Percentiles rank a stretch among this genome's conserved stretches.
Conservation (phyloP, 2,329 filamentous ascomycete species). For the Colletotrichum lindemuthianum region DNA sequence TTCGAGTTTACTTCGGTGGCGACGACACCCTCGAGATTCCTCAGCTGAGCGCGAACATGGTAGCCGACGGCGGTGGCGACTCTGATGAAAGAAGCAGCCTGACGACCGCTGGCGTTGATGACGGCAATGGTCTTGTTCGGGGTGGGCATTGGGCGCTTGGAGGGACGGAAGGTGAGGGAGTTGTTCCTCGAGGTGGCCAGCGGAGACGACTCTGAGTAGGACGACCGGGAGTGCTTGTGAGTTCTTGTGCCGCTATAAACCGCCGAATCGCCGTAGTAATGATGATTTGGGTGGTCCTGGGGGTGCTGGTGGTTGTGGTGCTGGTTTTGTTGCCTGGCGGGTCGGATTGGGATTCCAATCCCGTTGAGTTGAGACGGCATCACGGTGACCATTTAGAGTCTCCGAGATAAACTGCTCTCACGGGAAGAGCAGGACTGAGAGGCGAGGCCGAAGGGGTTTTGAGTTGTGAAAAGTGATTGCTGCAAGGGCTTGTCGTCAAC, state of each 20-base stretch:
- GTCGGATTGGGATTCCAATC: slow-evolving; percentile 46
- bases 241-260: slow-evolving; percentile 45
- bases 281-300: slow-evolving; percentile 30
- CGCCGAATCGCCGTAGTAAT: slow-evolving; percentile 36
- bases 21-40: slow-evolving; percentile 86
- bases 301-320: slow-evolving; percentile 22
- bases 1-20: slow-evolving; percentile 85
- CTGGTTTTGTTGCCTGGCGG: slow-evolving; percentile 43
- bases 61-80: slow-evolving; percentile 95
- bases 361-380: slow-evolving; percentile 48
- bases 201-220: slow-evolving; percentile 69
- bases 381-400: slow-evolving; percentile 36
- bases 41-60: slow-evolving; percentile 89
- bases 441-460: slow-evolving; percentile 14
- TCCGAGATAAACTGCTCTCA: slow-evolving; percentile 23
- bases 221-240: slow-evolving; percentile 71
- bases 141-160: slow-evolving; percentile 67
- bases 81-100: slow-evolving; percentile 94
- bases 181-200: slow-evolving; percentile 65
- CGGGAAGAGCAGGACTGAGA: slow-evolving; percentile 27
- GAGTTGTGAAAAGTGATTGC: slow-evolving; percentile 15
- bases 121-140: slow-evolving; percentile 87
- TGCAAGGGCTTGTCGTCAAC: slow-evolving; percentile 35
- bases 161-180: slow-evolving; percentile 68
- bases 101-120: slow-evolving; percentile 94